Evolutionary conservation across 2,329 filamentous ascomycete species (phyloP).

Genomic region (Ophiognomonia clavigignenti-juglandacearum): DNA sequence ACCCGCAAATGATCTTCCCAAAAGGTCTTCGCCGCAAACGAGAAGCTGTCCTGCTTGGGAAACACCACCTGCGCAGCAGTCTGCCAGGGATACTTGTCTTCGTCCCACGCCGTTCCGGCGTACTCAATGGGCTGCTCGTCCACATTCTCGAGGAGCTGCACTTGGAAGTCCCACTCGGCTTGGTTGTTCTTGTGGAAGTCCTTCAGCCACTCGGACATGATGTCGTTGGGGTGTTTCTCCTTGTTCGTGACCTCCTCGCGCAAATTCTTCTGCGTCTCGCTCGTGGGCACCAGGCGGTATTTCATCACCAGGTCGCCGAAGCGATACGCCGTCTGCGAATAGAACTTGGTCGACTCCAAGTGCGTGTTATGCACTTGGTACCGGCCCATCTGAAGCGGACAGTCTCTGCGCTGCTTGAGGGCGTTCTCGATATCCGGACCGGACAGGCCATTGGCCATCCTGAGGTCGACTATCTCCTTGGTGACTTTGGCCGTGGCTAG

Average conservation of each 20-base stretch:
- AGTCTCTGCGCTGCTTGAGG: slow-evolving; percentile 30
- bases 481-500: slow-evolving; percentile 26
- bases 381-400: neutral
- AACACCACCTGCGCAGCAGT: slow-evolving; percentile 30
- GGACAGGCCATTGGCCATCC: neutral
- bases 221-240: neutral
- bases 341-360: slow-evolving; percentile 27
- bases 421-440: neutral
- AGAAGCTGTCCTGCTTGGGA: slow-evolving; percentile 36
- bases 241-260: slow-evolving; percentile 24
- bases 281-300: slow-evolving; percentile 38
- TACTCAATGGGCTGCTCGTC: slow-evolving; percentile 41
- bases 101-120: slow-evolving; percentile 38
- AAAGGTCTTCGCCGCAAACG: slow-evolving; percentile 33
- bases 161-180: slow-evolving; percentile 38
- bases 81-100: slow-evolving; percentile 41
- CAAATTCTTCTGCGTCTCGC: slow-evolving; percentile 33
- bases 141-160: slow-evolving; percentile 41
- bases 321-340: slow-evolving; percentile 42
- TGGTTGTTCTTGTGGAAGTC: slow-evolving; percentile 33
- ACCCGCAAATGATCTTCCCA: slow-evolving; percentile 39
- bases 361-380: slow-evolving; percentile 31
- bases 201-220: slow-evolving; percentile 28
- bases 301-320: slow-evolving; percentile 34
- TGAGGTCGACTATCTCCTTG: neutral